Base-by-base conservation (phyloP, 2,329 filamentous ascomycete genomes). In the Hymenoscyphus linearis region DNA sequence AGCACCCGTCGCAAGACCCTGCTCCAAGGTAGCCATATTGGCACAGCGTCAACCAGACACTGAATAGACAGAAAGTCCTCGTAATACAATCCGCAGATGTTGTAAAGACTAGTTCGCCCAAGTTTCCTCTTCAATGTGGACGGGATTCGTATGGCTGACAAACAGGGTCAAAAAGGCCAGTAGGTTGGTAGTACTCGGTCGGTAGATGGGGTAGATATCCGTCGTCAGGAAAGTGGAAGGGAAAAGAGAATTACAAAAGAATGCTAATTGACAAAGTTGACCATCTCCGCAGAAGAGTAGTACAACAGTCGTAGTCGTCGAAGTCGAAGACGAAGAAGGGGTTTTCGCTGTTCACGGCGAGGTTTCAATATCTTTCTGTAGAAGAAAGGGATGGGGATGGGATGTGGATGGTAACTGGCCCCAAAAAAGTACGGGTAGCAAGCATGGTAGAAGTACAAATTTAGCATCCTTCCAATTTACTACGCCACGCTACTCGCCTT, bases 1-100 rank as follows among this genome's bases (percentile, higher is more conserved):
- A 70, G 82, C 80, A 75, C 85, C 85, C 44, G 85, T 85, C 74
- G 81, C 83, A 74, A 81, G 76, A 70, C 79, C 77, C 72, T 80
- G 78, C 75, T 79, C 81, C 61, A 80, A 78, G 35, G 69, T 63
- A 63, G 72, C 69, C 72, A 74, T 74, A n/a, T 64, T 68, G 60
- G 37, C 40, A 34, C 13, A 27, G 55, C 52, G 36, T 59, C 52
- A 54, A 52, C 55, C 31, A 9, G 47, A 40, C 13, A 47, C 40
- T 40, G 34, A n/a, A 50, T 50, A 47, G 47, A 47, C 31, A 12
- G 52, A 55, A 26, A 36, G 55, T 22, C 47, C 60, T 60, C 54
- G 34, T 26, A 18, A 57, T 52, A 40, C 12, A 47, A 25, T 40
- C 37, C 36, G 25, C 55, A 57, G 55, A 47, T 34, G 22, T 18